Evolutionary conservation across 2,329 filamentous ascomycete species (phyloP).

Genomic region (Aureobasidium vineae): DNA sequence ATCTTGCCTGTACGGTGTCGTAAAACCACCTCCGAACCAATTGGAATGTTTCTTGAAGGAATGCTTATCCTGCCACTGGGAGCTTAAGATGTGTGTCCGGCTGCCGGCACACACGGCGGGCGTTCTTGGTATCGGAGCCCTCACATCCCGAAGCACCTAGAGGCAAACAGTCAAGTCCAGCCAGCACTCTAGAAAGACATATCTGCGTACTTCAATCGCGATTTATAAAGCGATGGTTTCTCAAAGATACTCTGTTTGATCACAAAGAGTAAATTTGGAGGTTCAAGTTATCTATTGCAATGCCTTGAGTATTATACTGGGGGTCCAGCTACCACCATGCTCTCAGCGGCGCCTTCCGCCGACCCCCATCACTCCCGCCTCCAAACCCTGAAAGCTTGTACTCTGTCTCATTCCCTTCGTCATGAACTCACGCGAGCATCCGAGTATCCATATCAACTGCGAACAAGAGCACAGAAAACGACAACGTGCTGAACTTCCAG

Average conservation of each 20-base stretch:
- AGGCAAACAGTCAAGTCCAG: not conserved
- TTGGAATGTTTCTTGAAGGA: not conserved
- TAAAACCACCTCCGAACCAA: not conserved
- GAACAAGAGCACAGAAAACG: not conserved
- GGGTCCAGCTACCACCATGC: not conserved
- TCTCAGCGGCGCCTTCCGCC: not conserved
- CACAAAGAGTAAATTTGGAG: not conserved
- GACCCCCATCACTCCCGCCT: not conserved
- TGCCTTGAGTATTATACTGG: not conserved
- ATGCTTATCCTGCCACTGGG: conserved; percentile 18
- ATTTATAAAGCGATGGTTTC: no score
- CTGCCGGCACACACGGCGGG: not conserved
- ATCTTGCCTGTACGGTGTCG: not conserved
- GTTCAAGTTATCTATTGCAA: not conserved
- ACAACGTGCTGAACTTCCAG: not conserved
- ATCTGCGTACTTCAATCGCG: not conserved
- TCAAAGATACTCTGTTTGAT: not conserved
- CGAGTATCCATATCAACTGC: not conserved
- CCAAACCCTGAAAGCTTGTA: not conserved
- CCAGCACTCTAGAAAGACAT: not conserved
- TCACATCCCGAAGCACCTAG: not conserved
- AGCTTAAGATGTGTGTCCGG: conserved; percentile 11
- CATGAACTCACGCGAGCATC: no score
- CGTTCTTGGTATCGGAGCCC: not conserved
- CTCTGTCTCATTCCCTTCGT: not conserved